Evolutionary conservation across 176 grass and related monocot species (phyloP), one percentile per base, ranked within the genome.

Genomic region (Oryza officinalis): DNA sequence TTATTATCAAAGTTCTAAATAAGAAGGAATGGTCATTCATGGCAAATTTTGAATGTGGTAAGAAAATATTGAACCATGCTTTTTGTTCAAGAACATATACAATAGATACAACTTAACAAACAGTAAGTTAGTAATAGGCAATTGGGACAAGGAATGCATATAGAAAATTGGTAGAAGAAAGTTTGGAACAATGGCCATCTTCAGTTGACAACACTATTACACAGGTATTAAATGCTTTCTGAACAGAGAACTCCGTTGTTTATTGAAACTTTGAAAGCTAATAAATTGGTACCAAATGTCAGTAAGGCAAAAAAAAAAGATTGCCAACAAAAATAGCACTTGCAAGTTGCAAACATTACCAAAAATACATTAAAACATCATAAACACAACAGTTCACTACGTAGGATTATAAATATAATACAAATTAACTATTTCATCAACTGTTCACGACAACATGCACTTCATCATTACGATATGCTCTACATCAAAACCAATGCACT

Each of bases 21-120:
- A 69, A 80, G 18, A 54, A 28, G 14, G 17, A 75, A 20, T 30
- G 30, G 17, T 54, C 27, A 75, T 35, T 27, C 5, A 13, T 74
- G 72, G 63, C 13, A 75, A 75, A 75, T 28, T 66, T 74, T 25
- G 41, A 66, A 75, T 54, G 63, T 22, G 47, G 46, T 75, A 33
- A 8, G 10, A 75, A 2, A 2, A 75, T 46, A 30, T 13, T 75
- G 33, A 5, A 83, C 60, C 18, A 23, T 9, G 14, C 17, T 15
- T 83, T 83, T n/a, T 22, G 0, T 41, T 75, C 49, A 6, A 23
- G 15, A 44, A 35, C 27, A 47, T 65, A 40, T 47, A 75, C 9
- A 0, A 45, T 18, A 45, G 30, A 47, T 33, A 35, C 40, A 65
- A 74, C 71, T 18, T 32, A 11, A 49, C 65, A 57, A 81, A 74